Evolutionary conservation across 2,329 filamentous ascomycete species (phyloP).

Genomic region (Alternaria rosae): DNA sequence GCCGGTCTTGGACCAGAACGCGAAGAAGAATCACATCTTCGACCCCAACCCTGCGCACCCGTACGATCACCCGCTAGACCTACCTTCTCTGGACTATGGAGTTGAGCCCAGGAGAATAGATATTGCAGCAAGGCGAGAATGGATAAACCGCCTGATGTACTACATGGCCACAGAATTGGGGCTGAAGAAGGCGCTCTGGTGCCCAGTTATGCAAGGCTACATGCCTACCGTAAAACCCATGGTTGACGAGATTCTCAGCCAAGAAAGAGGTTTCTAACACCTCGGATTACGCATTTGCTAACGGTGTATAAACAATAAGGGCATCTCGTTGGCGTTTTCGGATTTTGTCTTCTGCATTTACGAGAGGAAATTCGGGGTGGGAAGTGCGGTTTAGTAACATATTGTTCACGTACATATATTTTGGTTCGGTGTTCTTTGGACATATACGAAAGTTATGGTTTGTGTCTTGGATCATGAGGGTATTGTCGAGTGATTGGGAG

Average conservation of each 20-base stretch:
- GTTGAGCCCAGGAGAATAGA: constrained; percentile 27
- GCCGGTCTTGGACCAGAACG: neutral
- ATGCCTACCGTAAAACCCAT: constrained; percentile 20
- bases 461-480: neutral
- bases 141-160: constrained; percentile 37
- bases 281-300: neutral
- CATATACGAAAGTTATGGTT: neutral
- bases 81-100: constrained; percentile 13
- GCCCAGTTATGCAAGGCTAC: constrained; percentile 31
- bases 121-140: constrained; percentile 29
- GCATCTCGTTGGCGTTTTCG: constrained; percentile 4
- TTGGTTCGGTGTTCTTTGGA: neutral
- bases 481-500: neutral
- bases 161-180: constrained; percentile 35
- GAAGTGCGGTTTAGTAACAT: neutral
- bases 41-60: constrained; percentile 30
- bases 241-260: constrained; percentile 23
- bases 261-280: neutral
- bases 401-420: neutral
- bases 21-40: constrained; percentile 26
- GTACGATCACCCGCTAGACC: constrained; percentile 20
- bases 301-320: neutral
- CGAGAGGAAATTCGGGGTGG: neutral
- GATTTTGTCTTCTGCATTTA: neutral
- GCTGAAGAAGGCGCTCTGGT: constrained; percentile 38